Evolutionary conservation across 83 land plant genomes (phyloP), one percentile per base, ranked within the genome.

Genomic region (Diphasiastrum complanatum): DNA sequence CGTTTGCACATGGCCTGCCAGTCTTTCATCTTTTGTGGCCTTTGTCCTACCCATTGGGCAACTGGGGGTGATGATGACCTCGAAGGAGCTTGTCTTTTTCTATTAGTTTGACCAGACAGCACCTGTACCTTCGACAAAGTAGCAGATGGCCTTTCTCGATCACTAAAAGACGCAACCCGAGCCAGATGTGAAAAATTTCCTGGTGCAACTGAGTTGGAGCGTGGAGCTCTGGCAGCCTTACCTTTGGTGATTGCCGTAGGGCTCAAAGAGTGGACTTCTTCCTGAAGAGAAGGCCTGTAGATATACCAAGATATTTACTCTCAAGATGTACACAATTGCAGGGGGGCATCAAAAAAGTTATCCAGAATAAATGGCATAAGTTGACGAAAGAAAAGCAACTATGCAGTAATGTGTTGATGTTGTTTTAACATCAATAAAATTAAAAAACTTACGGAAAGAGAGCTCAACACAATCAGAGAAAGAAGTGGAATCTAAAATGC

Each of bases 11-110:
- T n/a, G n/a, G n/a, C n/a, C n/a, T n/a, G n/a, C n/a, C n/a, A n/a
- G n/a, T n/a, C n/a, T n/a, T n/a, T n/a, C n/a, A 77, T 86, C 64
- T 95, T 89, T 45, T 80, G 88, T 31, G 96, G 87, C 49, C 87
- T 77, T 73, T 86, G 93, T 31, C 86, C 85, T 53, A 33, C 99
- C 99, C 99, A 95, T 33, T 78, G 82, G 32, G 92, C 74, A 29
- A 86, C 83, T 25, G 91, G 86, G 23, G 85, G 78, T 33, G 99
- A 90, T 25, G 99, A 82, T 35, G 97, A 78, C 43, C 79, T 70
- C 33, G 86, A 47, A 27, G 91, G 63, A 19, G 91, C 52, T 11
- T 89, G 73, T 43, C 99, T 82, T 76, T 89, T 93, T 29, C 96
- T 84, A 71, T 79, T 83, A 48, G 52, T 79, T 53, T 71, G 73